Percentiles rank a stretch among this genome's conserved stretches.
These are phyloP conservation scores for Rhypophila decipiens DNA, from an alignment of 495 filamentous ascomycete genomes.

Conservation along the genomic window DNA sequence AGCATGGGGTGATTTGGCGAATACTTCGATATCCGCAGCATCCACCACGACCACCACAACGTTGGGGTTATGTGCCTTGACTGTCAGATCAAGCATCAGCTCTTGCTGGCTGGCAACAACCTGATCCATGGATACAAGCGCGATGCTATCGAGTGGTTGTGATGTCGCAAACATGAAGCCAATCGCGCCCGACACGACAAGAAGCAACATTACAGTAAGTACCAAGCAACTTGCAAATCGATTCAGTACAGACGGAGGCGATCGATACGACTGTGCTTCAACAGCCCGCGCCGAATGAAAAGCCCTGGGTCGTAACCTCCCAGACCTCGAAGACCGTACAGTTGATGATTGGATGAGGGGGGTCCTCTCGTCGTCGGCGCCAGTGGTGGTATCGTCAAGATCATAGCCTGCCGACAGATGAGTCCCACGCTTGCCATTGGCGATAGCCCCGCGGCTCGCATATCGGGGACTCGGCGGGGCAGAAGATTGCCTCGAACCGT, in stretches of 20 bases:
- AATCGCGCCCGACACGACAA: conserved; percentile 72
- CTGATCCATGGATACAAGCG: conserved; percentile 71
- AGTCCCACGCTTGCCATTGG: conserved; percentile 18
- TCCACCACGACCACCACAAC: conserved; percentile 77
- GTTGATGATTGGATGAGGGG: conserved; percentile 56
- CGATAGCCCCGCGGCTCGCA: conserved; percentile 14
- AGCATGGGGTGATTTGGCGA: conserved; percentile 84
- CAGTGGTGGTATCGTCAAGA: conserved; percentile 46
- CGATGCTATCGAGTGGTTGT: conserved; percentile 74
- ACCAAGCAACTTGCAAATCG: conserved; percentile 76
- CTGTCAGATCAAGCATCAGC: conserved; percentile 88
- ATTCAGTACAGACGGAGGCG: conserved; percentile 54
- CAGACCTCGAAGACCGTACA: conserved; percentile 51
- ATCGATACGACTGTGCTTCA: conserved; percentile 64
- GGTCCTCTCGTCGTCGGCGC: conserved; percentile 85
- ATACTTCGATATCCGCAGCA: conserved; percentile 81
- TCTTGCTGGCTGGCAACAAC: conserved; percentile 92
- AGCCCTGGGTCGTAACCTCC: conserved; percentile 51
- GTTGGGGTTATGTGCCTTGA: conserved; percentile 86
- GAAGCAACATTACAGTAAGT: conserved; percentile 62
- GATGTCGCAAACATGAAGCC: conserved; percentile 87
- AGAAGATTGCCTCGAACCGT: conserved; percentile 51
- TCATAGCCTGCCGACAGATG: conserved; percentile 43
- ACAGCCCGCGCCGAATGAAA: conserved; percentile 57
- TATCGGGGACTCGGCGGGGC: conserved; percentile 50